phyloP scores from a whole-genome alignment of 2,329 filamentous ascomycete genomes.

The Simplicillium sp. region DNA sequence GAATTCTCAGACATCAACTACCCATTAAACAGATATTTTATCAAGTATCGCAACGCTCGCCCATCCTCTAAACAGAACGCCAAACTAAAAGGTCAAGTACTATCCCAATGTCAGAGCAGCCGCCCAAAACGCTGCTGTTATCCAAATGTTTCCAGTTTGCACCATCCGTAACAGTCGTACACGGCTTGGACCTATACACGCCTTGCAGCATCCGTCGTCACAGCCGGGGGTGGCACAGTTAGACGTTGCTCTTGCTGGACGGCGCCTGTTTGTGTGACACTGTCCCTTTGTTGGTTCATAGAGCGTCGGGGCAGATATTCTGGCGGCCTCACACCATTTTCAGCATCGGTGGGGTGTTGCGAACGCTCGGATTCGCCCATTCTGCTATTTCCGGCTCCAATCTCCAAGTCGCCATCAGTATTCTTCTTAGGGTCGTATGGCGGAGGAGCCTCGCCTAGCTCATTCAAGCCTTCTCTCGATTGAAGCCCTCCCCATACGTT shows the following conservation, averaged over 20 bases:
- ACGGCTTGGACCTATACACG: too few relatives aligned
- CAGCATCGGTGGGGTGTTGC: background rate
- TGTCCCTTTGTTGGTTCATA: too few relatives aligned
- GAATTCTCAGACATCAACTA: too few relatives aligned
- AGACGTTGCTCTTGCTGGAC: background rate
- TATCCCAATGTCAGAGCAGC: too few relatives aligned
- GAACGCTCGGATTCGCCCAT: background rate
- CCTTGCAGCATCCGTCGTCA: background rate
- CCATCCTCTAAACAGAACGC: too few relatives aligned
- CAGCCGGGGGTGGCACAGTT: background rate
- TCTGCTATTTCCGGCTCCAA: background rate
- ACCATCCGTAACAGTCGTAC: too few relatives aligned
- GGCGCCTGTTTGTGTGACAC: too few relatives aligned
- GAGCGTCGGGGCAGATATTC: background rate
- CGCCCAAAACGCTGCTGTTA: too few relatives aligned
- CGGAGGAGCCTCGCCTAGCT: slow-evolving; percentile 55
- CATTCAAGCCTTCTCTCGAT: slow-evolving; percentile 48
- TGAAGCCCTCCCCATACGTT: slow-evolving; percentile 9
- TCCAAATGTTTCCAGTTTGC: too few relatives aligned
- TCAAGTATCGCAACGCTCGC: too few relatives aligned
- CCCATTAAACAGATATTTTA: too few relatives aligned
- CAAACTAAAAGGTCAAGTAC: too few relatives aligned
- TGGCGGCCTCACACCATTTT: background rate
- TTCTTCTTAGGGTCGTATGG: slow-evolving; percentile 37
- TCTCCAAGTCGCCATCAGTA: background rate